Conservation (phyloP, 768 basidiomycete species). For the Suillus weaverae region DNA sequence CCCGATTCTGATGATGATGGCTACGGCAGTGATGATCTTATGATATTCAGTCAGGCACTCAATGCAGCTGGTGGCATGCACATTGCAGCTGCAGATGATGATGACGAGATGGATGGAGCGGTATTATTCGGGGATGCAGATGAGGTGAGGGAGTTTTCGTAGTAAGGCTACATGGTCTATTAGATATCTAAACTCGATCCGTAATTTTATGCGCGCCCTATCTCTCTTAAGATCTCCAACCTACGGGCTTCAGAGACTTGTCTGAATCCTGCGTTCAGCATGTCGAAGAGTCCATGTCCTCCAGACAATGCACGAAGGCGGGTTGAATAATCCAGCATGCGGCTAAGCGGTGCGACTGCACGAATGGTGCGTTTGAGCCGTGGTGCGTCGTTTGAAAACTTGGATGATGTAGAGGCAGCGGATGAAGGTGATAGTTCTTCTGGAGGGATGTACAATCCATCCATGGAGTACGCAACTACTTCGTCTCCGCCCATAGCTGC, state of each 20-base stretch:
- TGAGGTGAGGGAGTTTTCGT: slow-evolving; percentile 61
- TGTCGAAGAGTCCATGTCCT: slow-evolving; percentile 81
- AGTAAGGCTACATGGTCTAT: slow-evolving; percentile 19
- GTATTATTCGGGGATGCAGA: slow-evolving; percentile 84
- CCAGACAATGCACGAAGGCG: slow-evolving; percentile 79
- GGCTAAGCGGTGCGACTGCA: slow-evolving; percentile 76
- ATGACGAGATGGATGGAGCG: slow-evolving; percentile 73
- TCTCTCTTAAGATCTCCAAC: slow-evolving; percentile 73
- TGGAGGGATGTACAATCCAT: slow-evolving; percentile 76
- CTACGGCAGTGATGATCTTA: slow-evolving; percentile 54
- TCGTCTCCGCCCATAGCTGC: slow-evolving; percentile 37
- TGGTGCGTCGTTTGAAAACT: slow-evolving; percentile 33
- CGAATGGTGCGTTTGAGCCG: slow-evolving; percentile 63
- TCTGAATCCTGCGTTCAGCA: slow-evolving; percentile 75
- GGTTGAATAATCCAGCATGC: slow-evolving; percentile 78
- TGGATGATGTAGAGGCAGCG: slow-evolving; percentile 26
- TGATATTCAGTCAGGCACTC: slow-evolving; percentile 75
- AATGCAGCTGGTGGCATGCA: slow-evolving; percentile 55
- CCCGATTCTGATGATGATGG: slow-evolving; percentile 33
- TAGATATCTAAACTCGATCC: slow-evolving; percentile 7
- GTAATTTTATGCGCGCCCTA: slow-evolving; percentile 60
- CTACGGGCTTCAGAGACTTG: slow-evolving; percentile 60
- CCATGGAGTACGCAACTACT: slow-evolving; percentile 46
- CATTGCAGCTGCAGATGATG: slow-evolving; percentile 65
- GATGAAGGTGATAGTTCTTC: slow-evolving; percentile 74